Conservation (phyloP, 2,329 filamentous ascomycete species). For the Alternaria arbusti region DNA sequence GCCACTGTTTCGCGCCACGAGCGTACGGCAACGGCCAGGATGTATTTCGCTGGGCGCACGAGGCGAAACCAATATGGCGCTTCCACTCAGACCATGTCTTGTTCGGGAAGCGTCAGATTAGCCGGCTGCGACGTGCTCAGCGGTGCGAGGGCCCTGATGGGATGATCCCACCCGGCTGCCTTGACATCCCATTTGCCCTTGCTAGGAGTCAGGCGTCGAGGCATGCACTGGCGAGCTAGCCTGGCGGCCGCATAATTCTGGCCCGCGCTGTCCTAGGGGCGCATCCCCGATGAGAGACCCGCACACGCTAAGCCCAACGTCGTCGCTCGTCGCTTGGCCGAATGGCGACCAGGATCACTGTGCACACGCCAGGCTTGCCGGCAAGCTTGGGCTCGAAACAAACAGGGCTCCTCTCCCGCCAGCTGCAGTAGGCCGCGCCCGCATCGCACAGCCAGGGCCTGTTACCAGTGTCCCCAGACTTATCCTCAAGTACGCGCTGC, state of each 20-base stretch:
- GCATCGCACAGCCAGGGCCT: constrained; percentile 44
- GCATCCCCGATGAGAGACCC: constrained; percentile 41
- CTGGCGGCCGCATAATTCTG: constrained; percentile 39
- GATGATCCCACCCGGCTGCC: constrained; percentile 34
- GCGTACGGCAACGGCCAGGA: constrained; percentile 39
- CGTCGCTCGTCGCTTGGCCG: constrained; percentile 36
- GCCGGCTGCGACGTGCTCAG: constrained; percentile 33
- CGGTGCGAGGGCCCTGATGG: constrained; percentile 30
- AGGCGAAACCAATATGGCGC: constrained; percentile 40
- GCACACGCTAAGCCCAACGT: constrained; percentile 42
- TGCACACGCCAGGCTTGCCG: constrained; percentile 33
- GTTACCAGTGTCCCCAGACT: constrained; percentile 37
- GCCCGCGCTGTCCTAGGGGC: constrained; percentile 34
- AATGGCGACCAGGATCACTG: constrained; percentile 33
- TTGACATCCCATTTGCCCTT: constrained; percentile 46
- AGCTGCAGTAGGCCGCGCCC: constrained; percentile 45
- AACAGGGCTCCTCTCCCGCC: constrained; percentile 39
- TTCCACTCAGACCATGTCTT: constrained; percentile 30
- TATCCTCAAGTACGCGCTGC: constrained; percentile 47
- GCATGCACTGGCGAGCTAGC: constrained; percentile 27
- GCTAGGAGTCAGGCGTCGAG: constrained; percentile 34
- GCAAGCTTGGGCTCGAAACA: constrained; percentile 40
- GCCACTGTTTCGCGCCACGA: constrained; percentile 33
- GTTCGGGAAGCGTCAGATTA: constrained; percentile 40
- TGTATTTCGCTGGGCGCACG: constrained; percentile 26